phyloP scores from a whole-genome alignment of 306 rosid species.

The Gillenia trifoliata region DNA sequence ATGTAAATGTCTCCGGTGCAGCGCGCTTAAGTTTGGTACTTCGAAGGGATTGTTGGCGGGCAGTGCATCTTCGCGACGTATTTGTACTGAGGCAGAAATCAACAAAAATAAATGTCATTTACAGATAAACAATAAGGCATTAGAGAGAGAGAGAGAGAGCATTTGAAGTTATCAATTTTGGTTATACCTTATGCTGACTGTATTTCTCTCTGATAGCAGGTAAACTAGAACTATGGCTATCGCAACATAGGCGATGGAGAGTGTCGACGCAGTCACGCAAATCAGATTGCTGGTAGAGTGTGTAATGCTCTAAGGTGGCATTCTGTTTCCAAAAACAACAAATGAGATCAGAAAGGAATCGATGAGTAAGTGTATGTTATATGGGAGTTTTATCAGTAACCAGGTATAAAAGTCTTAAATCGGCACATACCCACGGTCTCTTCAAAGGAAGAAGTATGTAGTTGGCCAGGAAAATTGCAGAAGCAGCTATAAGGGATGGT shows the following conservation, averaged over 20 bases:
- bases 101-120: neutral
- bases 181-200: constrained; percentile 53
- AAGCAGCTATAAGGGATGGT: constrained; percentile 80
- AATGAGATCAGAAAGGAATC: neutral
- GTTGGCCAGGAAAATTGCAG: constrained; percentile 82
- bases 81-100: constrained; percentile 60
- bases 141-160: neutral
- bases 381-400: neutral
- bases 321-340: constrained; percentile 28
- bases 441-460: constrained; percentile 56
- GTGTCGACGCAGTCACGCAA: constrained; percentile 35
- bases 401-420: neutral
- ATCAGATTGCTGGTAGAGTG: constrained; percentile 42
- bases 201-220: constrained; percentile 57
- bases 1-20: neutral
- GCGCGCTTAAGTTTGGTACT: constrained; percentile 43
- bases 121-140: no score
- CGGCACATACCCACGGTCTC: constrained; percentile 81
- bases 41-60: constrained; percentile 65
- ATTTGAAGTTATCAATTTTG: no score
- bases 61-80: constrained; percentile 74
- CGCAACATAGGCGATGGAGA: constrained; percentile 45
- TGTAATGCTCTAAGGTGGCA: constrained; percentile 54
- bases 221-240: constrained; percentile 34
- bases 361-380: neutral